Base-by-base conservation (phyloP, 2,329 filamentous ascomycete genomes). In the Pseudomassariella vexata region DNA sequence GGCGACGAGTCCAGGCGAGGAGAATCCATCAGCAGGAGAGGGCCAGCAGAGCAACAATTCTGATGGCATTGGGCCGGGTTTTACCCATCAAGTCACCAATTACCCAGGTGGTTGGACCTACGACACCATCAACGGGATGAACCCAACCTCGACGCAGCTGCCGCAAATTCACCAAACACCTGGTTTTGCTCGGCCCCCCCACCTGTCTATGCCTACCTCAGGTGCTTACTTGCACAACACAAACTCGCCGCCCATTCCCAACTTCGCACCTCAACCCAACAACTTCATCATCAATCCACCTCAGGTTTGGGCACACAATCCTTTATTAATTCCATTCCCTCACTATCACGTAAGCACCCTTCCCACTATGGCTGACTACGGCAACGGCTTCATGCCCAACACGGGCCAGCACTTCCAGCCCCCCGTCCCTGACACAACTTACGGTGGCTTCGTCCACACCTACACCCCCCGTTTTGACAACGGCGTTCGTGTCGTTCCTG, bases 401-500 rank as follows among this genome's bases (percentile, higher is more conserved):
- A 48, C 47, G 28, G 68, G 67, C 33, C 49, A 70, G 30, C 66
- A 73, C 49, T 78, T 71, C 45, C 70, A 78, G 46, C 76, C 75
- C 1, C 73, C 70, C 18, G 70, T 75, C 11, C 71, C 73, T 4
- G 70, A 76, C 42, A 76, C 73, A 11, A 69, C 67, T 25, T 63
- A 66, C 48, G 76, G 75, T 4, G 66, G 71, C 2, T 70, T 71
- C 36, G 47, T 63, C 18, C 73, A 79, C 41, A 63, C 65, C 14
- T 79, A 76, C 43, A 55, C 70, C 32, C 74, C 76, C 40, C 72
- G 70, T 25, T 62, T 60, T 43, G 73, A 76, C 45, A 24, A 6
- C 9, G 33, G 34, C n/a, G 29, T 31, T 3, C 33, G 17, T 16
- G n/a, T n/a, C n/a, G 45, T 38, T 46, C 48, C 52, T 51, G 11